Percentiles rank a stretch among this genome's conserved stretches.
These are phyloP conservation scores for Dactylonectria macrodidyma DNA, from an alignment of 2,329 filamentous ascomycete genomes.

Conservation along the genomic window DNA sequence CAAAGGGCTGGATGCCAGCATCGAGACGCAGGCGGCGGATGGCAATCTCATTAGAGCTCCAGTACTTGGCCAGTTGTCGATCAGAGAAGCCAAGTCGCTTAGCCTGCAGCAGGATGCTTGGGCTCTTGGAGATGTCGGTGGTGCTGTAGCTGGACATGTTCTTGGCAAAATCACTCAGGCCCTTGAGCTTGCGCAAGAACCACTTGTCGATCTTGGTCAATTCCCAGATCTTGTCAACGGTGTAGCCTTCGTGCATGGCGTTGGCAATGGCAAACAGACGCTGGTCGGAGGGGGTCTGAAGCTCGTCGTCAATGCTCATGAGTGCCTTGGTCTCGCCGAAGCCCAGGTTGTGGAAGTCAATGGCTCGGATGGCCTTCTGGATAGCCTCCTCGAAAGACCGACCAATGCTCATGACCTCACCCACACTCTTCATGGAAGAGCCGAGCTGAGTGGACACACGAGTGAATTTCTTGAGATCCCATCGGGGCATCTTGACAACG, in stretches of 20 bases:
- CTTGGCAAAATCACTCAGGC: conserved; percentile 90
- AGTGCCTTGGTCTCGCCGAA: conserved; percentile 93
- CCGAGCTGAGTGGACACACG: conserved; percentile 95
- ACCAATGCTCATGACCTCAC: conserved; percentile 98
- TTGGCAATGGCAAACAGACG: conserved; percentile 98
- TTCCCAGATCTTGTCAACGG: conserved; percentile 97
- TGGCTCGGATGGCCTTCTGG: conserved; percentile 95
- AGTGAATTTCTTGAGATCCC: conserved; percentile 99
- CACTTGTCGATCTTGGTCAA: conserved; percentile 99
- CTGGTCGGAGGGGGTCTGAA: conserved; percentile 98
- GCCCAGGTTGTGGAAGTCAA: conserved; percentile 95
- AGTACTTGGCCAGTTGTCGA: conserved; percentile 93
- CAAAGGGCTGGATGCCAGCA: conserved; percentile 86
- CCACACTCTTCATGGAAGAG: conserved; percentile 99
- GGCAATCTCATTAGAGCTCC: conserved; percentile 93
- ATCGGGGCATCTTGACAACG: conserved; percentile 98
- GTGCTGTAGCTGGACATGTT: conserved; percentile 77
- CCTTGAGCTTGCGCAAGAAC: conserved; percentile 95
- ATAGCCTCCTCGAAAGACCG: conserved; percentile 98
- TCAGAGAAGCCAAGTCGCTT: conserved; percentile 97
- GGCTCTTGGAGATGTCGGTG: conserved; percentile 75
- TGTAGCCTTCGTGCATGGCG: conserved; percentile 94
- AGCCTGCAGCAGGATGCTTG: conserved; percentile 81
- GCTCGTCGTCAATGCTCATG: conserved; percentile 95
- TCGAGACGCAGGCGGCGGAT: conserved; percentile 89